Percentiles rank a stretch among this genome's conserved stretches.
These are phyloP conservation scores for Leishmania amazonensis DNA, from an alignment of 208 protist species.

Conservation along the genomic window DNA sequence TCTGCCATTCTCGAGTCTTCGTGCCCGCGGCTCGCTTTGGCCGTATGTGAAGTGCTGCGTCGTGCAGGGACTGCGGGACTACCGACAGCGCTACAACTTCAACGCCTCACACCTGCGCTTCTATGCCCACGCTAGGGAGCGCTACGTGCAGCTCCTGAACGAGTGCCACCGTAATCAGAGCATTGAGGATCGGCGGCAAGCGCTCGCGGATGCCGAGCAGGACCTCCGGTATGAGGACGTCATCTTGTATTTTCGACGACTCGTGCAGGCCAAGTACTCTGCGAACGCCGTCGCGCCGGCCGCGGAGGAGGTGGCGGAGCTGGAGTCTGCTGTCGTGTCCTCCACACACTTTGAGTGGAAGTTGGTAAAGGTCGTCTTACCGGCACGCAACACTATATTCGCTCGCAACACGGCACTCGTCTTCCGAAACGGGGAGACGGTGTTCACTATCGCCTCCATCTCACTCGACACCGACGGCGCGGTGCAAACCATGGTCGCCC, in stretches of 20 bases:
- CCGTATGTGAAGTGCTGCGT: slow-evolving; percentile 55
- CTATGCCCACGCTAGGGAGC: slow-evolving; percentile 55
- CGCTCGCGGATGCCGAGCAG: slow-evolving; percentile 68
- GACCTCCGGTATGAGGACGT: slow-evolving; percentile 81
- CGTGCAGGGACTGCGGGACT: slow-evolving; percentile 53
- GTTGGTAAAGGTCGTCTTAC: slow-evolving; percentile 40
- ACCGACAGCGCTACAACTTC: slow-evolving; percentile 72
- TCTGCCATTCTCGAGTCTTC: slow-evolving; percentile 49
- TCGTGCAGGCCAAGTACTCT: slow-evolving; percentile 52
- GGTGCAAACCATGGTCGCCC: slow-evolving; percentile 19
- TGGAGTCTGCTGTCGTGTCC: slow-evolving; percentile 23
- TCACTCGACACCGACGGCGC: slow-evolving; percentile 28
- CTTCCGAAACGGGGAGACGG: slow-evolving; percentile 37
- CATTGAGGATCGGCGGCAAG: slow-evolving; percentile 42
- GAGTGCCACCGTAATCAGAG: slow-evolving; percentile 55
- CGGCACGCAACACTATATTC: slow-evolving; percentile 34
- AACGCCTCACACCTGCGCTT: slow-evolving; percentile 75
- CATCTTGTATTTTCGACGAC: slow-evolving; percentile 58
- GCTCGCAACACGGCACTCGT: slow-evolving; percentile 28
- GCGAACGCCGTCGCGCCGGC: background rate
- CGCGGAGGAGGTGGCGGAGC: background rate
- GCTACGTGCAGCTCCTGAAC: slow-evolving; percentile 75
- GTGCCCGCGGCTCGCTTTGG: slow-evolving; percentile 53
- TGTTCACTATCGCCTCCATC: slow-evolving; percentile 34
- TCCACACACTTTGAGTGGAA: slow-evolving; percentile 56